These are phyloP conservation scores for Aspergillus fumigatus DNA, from an alignment of 2,329 filamentous ascomycete genomes.

Conservation along the genomic window DNA sequence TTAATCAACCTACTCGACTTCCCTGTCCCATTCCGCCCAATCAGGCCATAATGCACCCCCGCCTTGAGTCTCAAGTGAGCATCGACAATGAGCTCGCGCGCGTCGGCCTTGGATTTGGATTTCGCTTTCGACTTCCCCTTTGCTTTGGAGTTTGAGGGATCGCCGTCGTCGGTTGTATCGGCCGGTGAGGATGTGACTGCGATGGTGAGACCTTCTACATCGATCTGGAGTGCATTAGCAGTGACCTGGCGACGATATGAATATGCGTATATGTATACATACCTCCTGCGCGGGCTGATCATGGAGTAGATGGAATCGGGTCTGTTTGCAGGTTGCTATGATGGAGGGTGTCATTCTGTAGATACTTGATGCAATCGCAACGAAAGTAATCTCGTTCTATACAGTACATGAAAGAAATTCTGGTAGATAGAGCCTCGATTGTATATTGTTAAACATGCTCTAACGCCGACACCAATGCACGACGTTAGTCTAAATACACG, in stretches of 20 bases:
- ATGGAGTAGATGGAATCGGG: constrained; percentile 58
- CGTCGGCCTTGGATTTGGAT: constrained; percentile 49
- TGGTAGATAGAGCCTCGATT: neutral
- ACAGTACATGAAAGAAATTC: too few relatives aligned
- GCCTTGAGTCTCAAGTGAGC: constrained; percentile 68
- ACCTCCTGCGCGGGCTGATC: constrained; percentile 54
- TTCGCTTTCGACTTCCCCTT: constrained; percentile 48
- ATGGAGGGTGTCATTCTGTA: constrained; percentile 33
- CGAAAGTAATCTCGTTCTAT: too few relatives aligned
- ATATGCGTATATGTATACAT: constrained; percentile 2
- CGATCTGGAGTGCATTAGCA: constrained; percentile 45
- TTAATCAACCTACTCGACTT: constrained; percentile 61
- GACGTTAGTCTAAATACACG: too few relatives aligned
- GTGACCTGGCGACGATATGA: neutral
- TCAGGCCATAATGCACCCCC: constrained; percentile 69
- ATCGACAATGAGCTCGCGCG: constrained; percentile 62
- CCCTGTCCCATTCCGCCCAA: constrained; percentile 76
- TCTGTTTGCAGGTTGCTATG: constrained; percentile 63
- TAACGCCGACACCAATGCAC: neutral
- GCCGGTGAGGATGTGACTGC: constrained; percentile 46
- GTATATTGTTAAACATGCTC: neutral
- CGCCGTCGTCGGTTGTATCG: constrained; percentile 6
- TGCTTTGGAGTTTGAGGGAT: constrained; percentile 22
- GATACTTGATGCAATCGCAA: neutral
- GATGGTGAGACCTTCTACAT: constrained; percentile 69